Evolutionary conservation across 2,329 filamentous ascomycete genomes (phyloP).

Genomic region (Paecilomyces formosus): DNA sequence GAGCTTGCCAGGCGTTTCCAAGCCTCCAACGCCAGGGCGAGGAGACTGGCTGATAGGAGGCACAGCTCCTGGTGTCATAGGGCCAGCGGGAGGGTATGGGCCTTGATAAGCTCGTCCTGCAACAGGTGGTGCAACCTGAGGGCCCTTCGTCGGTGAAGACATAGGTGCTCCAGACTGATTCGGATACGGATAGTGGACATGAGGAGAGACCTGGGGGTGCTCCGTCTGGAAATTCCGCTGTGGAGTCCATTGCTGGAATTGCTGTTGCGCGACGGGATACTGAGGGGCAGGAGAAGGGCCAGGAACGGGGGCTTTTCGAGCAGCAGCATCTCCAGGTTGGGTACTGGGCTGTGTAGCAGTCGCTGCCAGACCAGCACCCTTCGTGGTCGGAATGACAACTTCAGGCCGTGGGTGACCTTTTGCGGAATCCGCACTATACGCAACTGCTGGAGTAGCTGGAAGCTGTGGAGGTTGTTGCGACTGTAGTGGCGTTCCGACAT

Average conservation of each 20-base stretch:
- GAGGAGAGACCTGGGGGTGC: constrained; percentile 16
- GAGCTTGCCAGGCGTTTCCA: constrained; percentile 20
- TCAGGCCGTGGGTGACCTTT: constrained; percentile 10
- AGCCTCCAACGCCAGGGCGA: constrained; percentile 15
- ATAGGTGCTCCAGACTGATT: constrained; percentile 1
- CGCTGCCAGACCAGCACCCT: constrained; percentile 10
- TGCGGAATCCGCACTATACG: constrained; percentile 2
- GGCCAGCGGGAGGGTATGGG: constrained; percentile 12
- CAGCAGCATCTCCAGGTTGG: constrained; percentile 7
- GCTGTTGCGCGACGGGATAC: constrained; percentile 19
- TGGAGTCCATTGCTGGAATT: constrained; percentile 31
- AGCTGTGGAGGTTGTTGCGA: constrained; percentile 10
- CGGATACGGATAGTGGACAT: constrained; percentile 8
- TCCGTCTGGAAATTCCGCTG: constrained; percentile 24
- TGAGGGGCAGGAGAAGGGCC: constrained; percentile 12
- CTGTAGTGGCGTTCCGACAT: constrained; percentile 6
- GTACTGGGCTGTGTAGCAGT: constrained; percentile 8
- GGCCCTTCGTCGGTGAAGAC: neutral
- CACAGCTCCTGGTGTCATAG: constrained; percentile 19
- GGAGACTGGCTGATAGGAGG: constrained; percentile 14
- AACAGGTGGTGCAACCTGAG: constrained; percentile 7
- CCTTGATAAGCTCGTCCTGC: constrained; percentile 10
- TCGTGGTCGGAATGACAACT: constrained; percentile 19
- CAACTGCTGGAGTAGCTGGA: constrained; percentile 9
- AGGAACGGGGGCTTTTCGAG: constrained; percentile 9